Conservation (phyloP, 2,329 filamentous ascomycete species). For the Aspergillus brunneoviolaceus region DNA sequence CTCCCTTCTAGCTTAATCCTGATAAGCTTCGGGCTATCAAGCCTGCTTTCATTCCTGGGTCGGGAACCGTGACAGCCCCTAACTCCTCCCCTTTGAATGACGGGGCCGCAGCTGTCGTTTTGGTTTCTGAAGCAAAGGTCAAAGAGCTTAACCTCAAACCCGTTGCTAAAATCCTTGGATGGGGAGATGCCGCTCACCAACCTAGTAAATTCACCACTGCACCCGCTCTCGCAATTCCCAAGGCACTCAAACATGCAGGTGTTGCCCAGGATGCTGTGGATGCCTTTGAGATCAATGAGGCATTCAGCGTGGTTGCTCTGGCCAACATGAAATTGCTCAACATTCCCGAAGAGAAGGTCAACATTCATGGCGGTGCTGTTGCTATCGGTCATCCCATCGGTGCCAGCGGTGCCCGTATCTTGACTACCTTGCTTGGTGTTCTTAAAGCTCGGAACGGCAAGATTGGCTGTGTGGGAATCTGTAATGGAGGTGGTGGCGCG, state of each 20-base stretch:
- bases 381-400: conserved; percentile 94
- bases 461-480: conserved; percentile 92
- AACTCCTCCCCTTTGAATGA: conserved; percentile 97
- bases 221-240: conserved; percentile 90
- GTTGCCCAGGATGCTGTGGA: conserved; percentile 76
- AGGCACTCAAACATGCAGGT: conserved; percentile 92
- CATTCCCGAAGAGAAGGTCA: conserved; percentile 81
- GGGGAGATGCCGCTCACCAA: conserved; percentile 89
- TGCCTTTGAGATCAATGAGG: conserved; percentile 98
- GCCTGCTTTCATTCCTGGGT: conserved; percentile 72
- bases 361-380: conserved; percentile 91
- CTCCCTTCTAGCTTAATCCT: conserved; percentile 59
- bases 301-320: conserved; percentile 93
- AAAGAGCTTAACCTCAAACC: conserved; percentile 90
- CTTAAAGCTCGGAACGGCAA: conserved; percentile 88
- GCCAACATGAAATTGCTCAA: conserved; percentile 92
- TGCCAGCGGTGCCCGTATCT: conserved; percentile 88
- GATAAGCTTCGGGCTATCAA: conserved; percentile 83
- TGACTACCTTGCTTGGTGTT: conserved; percentile 85
- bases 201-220: conserved; percentile 96
- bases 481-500: conserved; percentile 95
- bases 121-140: conserved; percentile 90
- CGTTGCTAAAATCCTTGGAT: conserved; percentile 93
- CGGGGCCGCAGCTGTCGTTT: conserved; percentile 85
- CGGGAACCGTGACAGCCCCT: conserved; percentile 87